A percentile compares a stretch with the other conserved stretches of the same genome.
Conservation (phyloP, 2,329 filamentous ascomycete genomes). For the Mariannaea sp. region DNA sequence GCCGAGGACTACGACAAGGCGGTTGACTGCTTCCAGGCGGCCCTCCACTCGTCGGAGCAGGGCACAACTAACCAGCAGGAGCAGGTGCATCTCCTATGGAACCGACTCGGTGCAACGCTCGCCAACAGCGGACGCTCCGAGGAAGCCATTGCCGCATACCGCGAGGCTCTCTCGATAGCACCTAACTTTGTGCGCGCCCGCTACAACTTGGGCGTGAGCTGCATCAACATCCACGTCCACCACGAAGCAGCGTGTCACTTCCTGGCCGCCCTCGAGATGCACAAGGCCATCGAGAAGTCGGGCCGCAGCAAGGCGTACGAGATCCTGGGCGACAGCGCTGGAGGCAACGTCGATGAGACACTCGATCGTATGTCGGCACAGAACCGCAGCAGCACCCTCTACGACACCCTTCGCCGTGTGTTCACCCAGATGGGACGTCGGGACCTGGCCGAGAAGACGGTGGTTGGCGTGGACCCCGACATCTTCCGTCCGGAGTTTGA, state of each 20-base stretch:
- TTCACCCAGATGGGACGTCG: slow-evolving; percentile 93
- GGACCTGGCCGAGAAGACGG: slow-evolving; percentile 86
- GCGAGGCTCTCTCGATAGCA: slow-evolving; percentile 84
- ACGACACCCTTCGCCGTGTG: slow-evolving; percentile 92
- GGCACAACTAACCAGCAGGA: slow-evolving; percentile 82
- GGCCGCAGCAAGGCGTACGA: slow-evolving; percentile 83
- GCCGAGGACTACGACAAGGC: slow-evolving; percentile 98
- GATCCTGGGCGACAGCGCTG: slow-evolving; percentile 66
- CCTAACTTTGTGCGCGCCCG: slow-evolving; percentile 96
- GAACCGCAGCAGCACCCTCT: slow-evolving; percentile 95
- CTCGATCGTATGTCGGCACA: slow-evolving; percentile 89
- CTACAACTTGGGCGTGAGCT: slow-evolving; percentile 95
- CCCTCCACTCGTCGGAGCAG: slow-evolving; percentile 81
- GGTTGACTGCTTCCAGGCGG: slow-evolving; percentile 95
- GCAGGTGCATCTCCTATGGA: slow-evolving; percentile 95
- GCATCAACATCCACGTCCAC: slow-evolving; percentile 97
- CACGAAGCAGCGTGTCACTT: slow-evolving; percentile 92
- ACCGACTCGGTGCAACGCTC: slow-evolving; percentile 91
- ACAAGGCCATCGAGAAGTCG: slow-evolving; percentile 87
- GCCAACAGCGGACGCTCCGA: slow-evolving; percentile 93
- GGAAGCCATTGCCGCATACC: slow-evolving; percentile 96
- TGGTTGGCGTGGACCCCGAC: slow-evolving; percentile 88
- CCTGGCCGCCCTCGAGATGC: slow-evolving; percentile 90
- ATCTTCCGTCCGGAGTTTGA: slow-evolving; percentile 90
- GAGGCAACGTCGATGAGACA: slow-evolving; percentile 63